Base-by-base conservation (phyloP, 2,329 filamentous ascomycete species). In the Fusarium sp. region DNA sequence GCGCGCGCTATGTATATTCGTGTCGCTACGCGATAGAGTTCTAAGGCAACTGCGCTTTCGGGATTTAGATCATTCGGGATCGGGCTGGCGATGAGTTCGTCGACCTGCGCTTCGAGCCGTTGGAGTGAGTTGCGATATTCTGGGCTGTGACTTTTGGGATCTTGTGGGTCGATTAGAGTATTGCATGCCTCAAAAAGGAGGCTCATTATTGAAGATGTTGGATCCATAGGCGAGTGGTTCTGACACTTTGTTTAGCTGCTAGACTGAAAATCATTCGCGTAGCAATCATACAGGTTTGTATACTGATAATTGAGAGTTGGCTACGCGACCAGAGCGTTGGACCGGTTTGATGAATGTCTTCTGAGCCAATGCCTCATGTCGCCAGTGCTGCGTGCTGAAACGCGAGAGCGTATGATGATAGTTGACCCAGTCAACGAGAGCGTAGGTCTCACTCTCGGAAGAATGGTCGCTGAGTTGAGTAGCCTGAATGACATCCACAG, bases 331-430 rank as follows among this genome's bases (percentile, higher is more conserved):
- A 8, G 4, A 16, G 48, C 6, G 12, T 15, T 35, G n/a, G 5
- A 5, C 0, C 2, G 7, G 21, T 8, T 21, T 5, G 2, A 4
- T 2, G 2, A 15, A 18, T 2, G 25, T 3, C 5, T n/a, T 33
- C 5, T n/a, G 29, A 8, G 25, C 33, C 6, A 55, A 6, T 23
- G 60, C 19, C 12, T 44, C 54, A 3, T 66, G 63, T 4, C 37
- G 52, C 74, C 74, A 76, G 51, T 76, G 66, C n/a, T 65, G 58
- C 16, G 60, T 55, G n/a, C 71, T 60, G n/a, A 76, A 76, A 3
- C 61, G 60, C 25, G 73, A 74, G 14, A 76, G 38, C 10, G 63
- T 52, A 18, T 71, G 54, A 27, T 74, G 73, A 27, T 76, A 76
- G 42, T 70, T 66, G 21, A 72, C 73, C 74, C 74, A 76, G 19